These are phyloP conservation scores for Colletotrichum liriopes DNA, from an alignment of 2,329 filamentous ascomycete genomes.

Conservation along the genomic window DNA sequence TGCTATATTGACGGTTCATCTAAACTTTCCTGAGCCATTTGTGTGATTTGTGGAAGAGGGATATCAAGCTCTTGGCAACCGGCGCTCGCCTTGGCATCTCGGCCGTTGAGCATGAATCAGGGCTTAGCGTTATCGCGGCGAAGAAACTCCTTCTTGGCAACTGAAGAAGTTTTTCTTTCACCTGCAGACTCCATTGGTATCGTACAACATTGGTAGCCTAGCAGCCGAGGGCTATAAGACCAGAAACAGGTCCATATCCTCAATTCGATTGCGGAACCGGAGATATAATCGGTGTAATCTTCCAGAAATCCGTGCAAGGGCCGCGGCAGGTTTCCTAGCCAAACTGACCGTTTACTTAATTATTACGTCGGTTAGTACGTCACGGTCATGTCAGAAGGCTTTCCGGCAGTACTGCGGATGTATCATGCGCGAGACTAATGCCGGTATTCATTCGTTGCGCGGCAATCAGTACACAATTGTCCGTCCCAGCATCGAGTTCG, in stretches of 20 bases:
- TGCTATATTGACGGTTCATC: not conserved
- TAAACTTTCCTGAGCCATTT: not conserved
- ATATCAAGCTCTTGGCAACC: conserved; percentile 25
- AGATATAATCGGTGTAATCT: not conserved
- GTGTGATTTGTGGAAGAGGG: not conserved
- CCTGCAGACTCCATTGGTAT: too few relatives aligned
- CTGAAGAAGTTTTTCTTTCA: conserved; percentile 5
- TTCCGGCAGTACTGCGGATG: not conserved
- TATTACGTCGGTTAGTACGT: conserved; percentile 6
- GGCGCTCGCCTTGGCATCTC: conserved; percentile 26
- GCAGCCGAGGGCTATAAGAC: too few relatives aligned
- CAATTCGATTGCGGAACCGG: not conserved
- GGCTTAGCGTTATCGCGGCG: conserved; percentile 21
- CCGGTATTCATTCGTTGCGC: not conserved
- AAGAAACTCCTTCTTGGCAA: conserved; percentile 15
- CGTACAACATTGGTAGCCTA: not conserved
- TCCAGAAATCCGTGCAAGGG: too few relatives aligned
- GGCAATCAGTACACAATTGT: not conserved
- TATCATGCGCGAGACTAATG: not conserved
- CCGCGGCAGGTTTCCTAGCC: too few relatives aligned
- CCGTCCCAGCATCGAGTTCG: not conserved
- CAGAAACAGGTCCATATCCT: not conserved
- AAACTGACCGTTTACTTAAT: not conserved
- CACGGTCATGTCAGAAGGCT: too few relatives aligned
- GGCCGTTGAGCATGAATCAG: conserved; percentile 23